phyloP scores from a whole-genome alignment of 345 rosid genomes.

The Hirschfeldia incana region DNA sequence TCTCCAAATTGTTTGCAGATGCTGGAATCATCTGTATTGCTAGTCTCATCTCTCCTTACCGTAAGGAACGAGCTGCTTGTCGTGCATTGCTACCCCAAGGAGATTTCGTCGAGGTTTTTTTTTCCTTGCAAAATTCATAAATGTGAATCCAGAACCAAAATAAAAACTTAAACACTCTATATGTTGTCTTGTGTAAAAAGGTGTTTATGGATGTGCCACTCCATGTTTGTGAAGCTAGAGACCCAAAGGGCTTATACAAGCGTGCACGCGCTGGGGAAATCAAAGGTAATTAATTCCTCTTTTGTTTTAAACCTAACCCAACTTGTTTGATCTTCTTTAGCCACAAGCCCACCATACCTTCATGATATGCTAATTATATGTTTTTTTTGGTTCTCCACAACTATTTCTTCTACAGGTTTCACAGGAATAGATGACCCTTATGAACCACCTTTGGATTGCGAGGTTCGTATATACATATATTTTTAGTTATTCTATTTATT shows the following conservation, averaged over 20 bases:
- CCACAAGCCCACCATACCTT: not conserved
- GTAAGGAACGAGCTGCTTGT: not conserved
- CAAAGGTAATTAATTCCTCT: slow-evolving; percentile 33
- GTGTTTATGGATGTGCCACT: slow-evolving; percentile 15
- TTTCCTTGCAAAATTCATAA: not conserved
- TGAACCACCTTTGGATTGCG: slow-evolving; percentile 65
- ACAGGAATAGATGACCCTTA: slow-evolving; percentile 82
- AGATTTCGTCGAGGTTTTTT: not conserved
- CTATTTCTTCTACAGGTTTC: slow-evolving; percentile 48
- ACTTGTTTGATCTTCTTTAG: not conserved
- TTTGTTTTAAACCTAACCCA: not conserved
- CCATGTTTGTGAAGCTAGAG: slow-evolving; percentile 2
- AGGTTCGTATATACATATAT: slow-evolving; percentile 40
- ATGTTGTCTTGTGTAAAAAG: not conserved
- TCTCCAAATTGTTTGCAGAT: not conserved
- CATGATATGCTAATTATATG: not conserved
- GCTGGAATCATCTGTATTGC: slow-evolving; percentile 6
- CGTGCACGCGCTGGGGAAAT: slow-evolving; percentile 8
- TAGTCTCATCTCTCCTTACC: slow-evolving; percentile 3
- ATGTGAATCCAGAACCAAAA: not conserved
- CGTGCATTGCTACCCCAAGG: not conserved
- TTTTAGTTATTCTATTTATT: not conserved
- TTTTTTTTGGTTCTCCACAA: not conserved
- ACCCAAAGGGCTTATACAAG: slow-evolving; percentile 7
- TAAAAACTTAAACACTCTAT: not conserved